phyloP scores from a whole-genome alignment of 2,329 filamentous ascomycete genomes.

The Monosporascus cannonballus region DNA sequence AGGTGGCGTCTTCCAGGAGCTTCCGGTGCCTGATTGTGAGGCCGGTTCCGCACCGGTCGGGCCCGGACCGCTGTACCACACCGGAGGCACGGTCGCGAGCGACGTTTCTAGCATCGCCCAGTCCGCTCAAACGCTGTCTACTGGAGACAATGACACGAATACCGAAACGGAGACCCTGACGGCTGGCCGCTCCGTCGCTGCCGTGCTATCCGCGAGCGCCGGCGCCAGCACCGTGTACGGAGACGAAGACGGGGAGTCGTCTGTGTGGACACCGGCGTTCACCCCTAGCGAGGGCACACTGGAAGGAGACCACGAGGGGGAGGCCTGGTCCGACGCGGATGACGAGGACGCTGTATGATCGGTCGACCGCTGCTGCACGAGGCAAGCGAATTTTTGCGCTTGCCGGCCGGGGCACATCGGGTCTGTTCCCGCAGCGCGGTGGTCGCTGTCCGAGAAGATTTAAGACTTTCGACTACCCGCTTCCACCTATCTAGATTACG shows the following conservation, averaged over 20 bases:
- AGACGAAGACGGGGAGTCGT: neutral
- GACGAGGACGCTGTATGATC: neutral
- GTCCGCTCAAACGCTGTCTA: constrained; percentile 4
- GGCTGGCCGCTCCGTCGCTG: constrained; percentile 10
- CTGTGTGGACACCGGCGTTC: neutral
- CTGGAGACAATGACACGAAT: neutral
- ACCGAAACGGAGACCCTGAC: constrained; percentile 10
- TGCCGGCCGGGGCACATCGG: too few relatives aligned
- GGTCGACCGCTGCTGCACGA: neutral
- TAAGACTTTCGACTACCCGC: too few relatives aligned
- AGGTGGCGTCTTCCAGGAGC: constrained; percentile 40
- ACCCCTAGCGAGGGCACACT: neutral
- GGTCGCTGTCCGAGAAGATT: too few relatives aligned
- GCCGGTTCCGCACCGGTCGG: constrained; percentile 16
- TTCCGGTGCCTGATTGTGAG: constrained; percentile 24
- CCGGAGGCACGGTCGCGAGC: constrained; percentile 20
- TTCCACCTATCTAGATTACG: too few relatives aligned
- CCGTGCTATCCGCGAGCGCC: constrained; percentile 4
- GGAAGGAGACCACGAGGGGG: constrained; percentile 3
- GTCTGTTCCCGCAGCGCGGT: too few relatives aligned
- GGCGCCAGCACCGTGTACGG: neutral
- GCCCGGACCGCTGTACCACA: constrained; percentile 26
- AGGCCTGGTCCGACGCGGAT: constrained; percentile 10
- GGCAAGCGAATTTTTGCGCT: neutral
- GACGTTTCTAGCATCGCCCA: constrained; percentile 9